phyloP scores from a whole-genome alignment of 2,329 filamentous ascomycete genomes.

The Alternaria sp. region DNA sequence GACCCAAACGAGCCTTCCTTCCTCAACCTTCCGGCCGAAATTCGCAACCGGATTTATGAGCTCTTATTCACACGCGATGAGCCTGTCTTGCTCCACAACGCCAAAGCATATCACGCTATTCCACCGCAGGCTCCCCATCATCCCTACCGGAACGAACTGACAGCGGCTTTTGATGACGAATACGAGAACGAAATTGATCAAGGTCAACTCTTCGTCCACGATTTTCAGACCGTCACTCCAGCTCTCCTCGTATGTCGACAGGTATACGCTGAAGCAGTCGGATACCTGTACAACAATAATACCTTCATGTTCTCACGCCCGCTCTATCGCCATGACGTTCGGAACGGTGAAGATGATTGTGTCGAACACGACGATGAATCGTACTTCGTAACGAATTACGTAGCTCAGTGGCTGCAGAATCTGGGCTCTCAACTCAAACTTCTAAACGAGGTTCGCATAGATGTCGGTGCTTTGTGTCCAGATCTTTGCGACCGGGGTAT shows the following conservation, averaged over 20 bases:
- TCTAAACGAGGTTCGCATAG: neutral
- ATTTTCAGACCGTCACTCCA: neutral
- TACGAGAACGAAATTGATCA: neutral
- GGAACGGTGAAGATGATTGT: too few species aligned
- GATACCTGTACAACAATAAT: neutral
- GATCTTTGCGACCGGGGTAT: too few species aligned
- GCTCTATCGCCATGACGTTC: neutral
- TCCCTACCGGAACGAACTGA: accelerated
- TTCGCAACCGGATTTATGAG: constrained; percentile 22
- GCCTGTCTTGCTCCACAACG: constrained; percentile 1
- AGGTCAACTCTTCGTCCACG: neutral
- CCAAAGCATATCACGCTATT: neutral
- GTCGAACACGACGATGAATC: too few species aligned
- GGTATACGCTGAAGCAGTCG: neutral
- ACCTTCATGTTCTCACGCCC: neutral
- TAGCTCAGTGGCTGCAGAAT: neutral
- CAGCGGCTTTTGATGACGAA: neutral
- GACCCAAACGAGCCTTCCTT: neutral
- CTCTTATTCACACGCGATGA: constrained; percentile 15
- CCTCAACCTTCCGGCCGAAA: constrained; percentile 1
- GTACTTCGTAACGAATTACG: neutral
- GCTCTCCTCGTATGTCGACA: neutral
- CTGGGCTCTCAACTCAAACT: neutral
- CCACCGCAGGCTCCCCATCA: too few species aligned
- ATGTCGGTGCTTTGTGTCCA: too few species aligned